Evolutionary conservation across 2,329 filamentous ascomycete species (phyloP), one percentile per base, ranked within the genome.

Genomic region (Uncinocarpus reesii): DNA sequence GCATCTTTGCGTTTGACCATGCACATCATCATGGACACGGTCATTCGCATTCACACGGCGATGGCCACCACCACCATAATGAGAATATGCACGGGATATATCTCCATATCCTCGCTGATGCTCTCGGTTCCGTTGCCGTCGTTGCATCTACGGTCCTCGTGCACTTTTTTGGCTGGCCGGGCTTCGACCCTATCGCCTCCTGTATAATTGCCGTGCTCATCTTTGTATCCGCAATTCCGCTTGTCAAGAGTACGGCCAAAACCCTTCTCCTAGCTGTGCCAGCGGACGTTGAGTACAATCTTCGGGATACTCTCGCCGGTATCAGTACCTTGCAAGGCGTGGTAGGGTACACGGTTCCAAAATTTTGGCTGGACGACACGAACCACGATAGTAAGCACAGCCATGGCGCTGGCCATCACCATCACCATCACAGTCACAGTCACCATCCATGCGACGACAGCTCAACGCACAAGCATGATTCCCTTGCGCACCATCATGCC

Each of bases 81-180:
- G 92, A 98, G 59, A 98, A 98, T 62, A 95, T 98, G 89, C 79
- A 92, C 58, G 92, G 92, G 10, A 96, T 98, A 56, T 98, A 94
- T 66, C 73, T 98, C 16, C 92, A 98, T 61, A 86, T 98, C 43
- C 75, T 96, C 23, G 92, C 92, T 4, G 92, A 98, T 63, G 94
- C 92, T 0, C 80, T 96, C 24, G 92, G 92, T 21, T 95, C 89
- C 47, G 84, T 89, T 1, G 92, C 92, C 1, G 92, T 98, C 41
- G 95, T 98, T 53, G 79, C 88, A 28, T 95, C 88, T 6, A 98
- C 92, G 0, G 71, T 86, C 0, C 73, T 96, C 18, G 94, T 93
- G 0, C 83, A 93, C 61, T 81, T 86, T 58, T 84, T 86, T 61
- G 84, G 85, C 13, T 96, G 90, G 88, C 78, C 86, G 5, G 87